These are phyloP conservation scores for Gonapodya prolifera DNA, from an alignment of 192 early-diverging fungal species.

Conservation along the genomic window DNA sequence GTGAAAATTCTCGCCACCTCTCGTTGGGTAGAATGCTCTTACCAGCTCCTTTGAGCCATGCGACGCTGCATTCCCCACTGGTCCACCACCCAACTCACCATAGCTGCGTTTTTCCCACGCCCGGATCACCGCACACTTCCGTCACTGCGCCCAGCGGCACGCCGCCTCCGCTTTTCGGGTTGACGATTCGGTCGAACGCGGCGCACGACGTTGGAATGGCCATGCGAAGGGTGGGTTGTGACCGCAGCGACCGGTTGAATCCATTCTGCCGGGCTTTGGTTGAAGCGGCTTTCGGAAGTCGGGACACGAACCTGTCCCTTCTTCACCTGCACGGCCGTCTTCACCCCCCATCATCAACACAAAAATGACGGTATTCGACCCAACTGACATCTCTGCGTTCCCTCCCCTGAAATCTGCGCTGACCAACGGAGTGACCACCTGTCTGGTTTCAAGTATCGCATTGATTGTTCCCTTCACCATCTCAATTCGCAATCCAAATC, in stretches of 20 bases:
- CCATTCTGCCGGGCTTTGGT: too few relatives aligned
- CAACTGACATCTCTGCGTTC: not conserved
- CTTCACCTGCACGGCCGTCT: too few relatives aligned
- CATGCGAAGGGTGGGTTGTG: not conserved
- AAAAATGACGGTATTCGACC: not conserved
- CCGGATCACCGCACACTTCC: slow-evolving; percentile 33
- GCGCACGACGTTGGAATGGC: not conserved
- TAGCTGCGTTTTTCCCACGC: slow-evolving; percentile 38
- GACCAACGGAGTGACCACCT: not conserved
- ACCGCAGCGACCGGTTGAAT: too few relatives aligned
- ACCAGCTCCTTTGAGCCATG: not conserved
- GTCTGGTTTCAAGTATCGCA: not conserved
- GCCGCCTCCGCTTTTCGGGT: slow-evolving; percentile 16
- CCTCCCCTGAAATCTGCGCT: not conserved
- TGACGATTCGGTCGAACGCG: not conserved
- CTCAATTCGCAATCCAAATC: not conserved
- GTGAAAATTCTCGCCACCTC: not conserved
- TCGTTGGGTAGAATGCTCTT: not conserved
- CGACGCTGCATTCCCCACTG: not conserved
- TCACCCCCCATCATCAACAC: too few relatives aligned
- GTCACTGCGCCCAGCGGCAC: slow-evolving; percentile 25
- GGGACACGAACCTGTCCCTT: too few relatives aligned
- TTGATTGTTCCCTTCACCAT: not conserved
- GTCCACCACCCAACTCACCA: slow-evolving; percentile 14
- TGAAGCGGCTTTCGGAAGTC: too few relatives aligned